These are phyloP conservation scores for Leccinum variabile DNA, from an alignment of 1,284 basidiomycete species.

Conservation along the genomic window DNA sequence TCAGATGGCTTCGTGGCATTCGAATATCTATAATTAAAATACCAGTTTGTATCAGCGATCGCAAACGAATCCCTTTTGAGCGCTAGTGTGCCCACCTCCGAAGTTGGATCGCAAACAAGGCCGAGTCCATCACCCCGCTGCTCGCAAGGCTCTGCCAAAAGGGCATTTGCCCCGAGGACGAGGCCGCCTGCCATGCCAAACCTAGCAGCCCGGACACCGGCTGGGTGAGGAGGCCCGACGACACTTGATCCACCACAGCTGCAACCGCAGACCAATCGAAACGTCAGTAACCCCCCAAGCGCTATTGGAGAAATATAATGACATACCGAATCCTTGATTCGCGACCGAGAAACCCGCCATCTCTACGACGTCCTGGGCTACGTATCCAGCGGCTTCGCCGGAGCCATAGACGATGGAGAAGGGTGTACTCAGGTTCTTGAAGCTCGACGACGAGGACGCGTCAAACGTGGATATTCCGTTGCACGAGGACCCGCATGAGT, in stretches of 20 bases:
- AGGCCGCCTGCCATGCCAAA: slow-evolving; percentile 28
- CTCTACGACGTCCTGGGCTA: slow-evolving; percentile 42
- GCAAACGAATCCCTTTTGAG: not conserved
- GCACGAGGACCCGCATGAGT: slow-evolving; percentile 22
- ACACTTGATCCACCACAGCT: slow-evolving; percentile 27
- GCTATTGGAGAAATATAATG: slow-evolving; percentile 10
- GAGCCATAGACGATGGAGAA: slow-evolving; percentile 29
- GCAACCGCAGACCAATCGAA: not conserved
- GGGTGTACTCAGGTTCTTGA: slow-evolving; percentile 22
- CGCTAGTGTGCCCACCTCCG: slow-evolving; percentile 28
- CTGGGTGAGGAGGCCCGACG: slow-evolving; percentile 12
- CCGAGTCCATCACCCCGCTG: slow-evolving; percentile 36
- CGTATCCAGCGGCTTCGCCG: slow-evolving; percentile 32
- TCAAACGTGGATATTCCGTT: slow-evolving; percentile 11
- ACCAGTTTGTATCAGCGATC: not conserved
- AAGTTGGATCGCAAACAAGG: slow-evolving; percentile 40
- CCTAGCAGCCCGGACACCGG: slow-evolving; percentile 34
- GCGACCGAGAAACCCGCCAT: slow-evolving; percentile 46
- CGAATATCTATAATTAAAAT: slow-evolving; percentile 21
- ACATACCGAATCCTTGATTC: slow-evolving; percentile 43
- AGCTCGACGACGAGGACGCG: slow-evolving; percentile 30
- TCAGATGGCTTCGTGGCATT: slow-evolving; percentile 22
- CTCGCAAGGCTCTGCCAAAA: slow-evolving; percentile 47
- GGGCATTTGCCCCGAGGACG: slow-evolving; percentile 37
- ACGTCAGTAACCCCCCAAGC: not conserved